Evolutionary conservation across 2,329 filamentous ascomycete species (phyloP), one percentile per base, ranked within the genome.

Genomic region (Aspergillus ruber): DNA sequence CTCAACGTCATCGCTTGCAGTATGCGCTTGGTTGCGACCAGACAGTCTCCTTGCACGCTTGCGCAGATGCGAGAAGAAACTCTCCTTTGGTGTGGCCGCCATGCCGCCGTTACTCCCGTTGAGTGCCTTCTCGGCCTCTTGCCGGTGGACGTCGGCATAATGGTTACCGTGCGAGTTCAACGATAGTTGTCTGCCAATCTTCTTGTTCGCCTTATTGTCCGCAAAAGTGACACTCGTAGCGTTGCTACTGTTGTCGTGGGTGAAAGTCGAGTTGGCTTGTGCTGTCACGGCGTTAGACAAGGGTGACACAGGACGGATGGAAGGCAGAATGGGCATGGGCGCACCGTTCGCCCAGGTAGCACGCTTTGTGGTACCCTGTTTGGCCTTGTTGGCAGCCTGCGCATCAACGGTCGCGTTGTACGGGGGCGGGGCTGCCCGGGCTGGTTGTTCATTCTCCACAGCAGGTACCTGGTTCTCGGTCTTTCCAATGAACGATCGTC

Each of bases 61-160:
- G 48, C 93, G 82, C 6, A 98, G 78, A 65, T 98, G 93, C 0
- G 93, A 97, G 72, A 98, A 98, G 75, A 98, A 98, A 68, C 93
- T 89, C 68, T 98, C 93, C 64, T 94, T 94, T 40, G 90, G 87
- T 15, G 81, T 87, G 59, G 80, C 84, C 0, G 85, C 88, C 5
- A 89, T 93, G 13, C 80, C 83, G 20, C 90, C 74, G 18, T 84
- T 86, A 59, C 85, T 84, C 45, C 90, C 93, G 63, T 90, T 96
- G 41, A 97, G 77, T 33, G 90, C 89, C 53, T 88, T 81, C 68
- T 97, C 91, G 12, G 91, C 89, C 68, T 97, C 89, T 70, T 91
- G 88, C 47, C 91, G 81, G 65, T 95, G 90, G 55, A 88, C 74
- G 61, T 96, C 90, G 23, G 89, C 81, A 66, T 96, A 96, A 71